A percentile compares a stretch with the other conserved stretches of the same genome.
Evolutionary conservation across 169 alveolate species (phyloP).

Genomic region (Eimeria brunetti): DNA sequence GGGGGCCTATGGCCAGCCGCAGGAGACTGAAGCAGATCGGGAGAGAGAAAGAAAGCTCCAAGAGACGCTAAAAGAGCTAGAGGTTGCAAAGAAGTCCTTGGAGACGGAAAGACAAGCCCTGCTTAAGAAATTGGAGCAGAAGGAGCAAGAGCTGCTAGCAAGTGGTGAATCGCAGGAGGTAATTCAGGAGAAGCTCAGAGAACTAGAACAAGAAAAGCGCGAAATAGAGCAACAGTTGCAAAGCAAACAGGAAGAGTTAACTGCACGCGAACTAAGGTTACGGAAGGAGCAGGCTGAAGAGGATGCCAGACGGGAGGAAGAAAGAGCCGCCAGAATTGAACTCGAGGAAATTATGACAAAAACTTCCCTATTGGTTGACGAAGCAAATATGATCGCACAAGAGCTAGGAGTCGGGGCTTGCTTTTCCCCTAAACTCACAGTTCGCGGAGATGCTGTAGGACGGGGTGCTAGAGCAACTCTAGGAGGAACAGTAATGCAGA

Average conservation of each 20-base stretch:
- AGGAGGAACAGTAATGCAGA: constrained; percentile 78
- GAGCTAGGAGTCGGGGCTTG: constrained; percentile 78
- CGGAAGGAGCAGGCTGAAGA: constrained; percentile 76
- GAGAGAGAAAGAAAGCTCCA: constrained; percentile 54
- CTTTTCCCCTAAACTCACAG: constrained; percentile 79
- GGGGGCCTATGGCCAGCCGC: constrained; percentile 66
- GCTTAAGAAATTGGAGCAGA: constrained; percentile 44
- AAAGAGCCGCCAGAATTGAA: constrained; percentile 72
- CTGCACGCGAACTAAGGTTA: constrained; percentile 21
- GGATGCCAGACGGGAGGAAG: constrained; percentile 67
- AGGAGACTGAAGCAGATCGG: constrained; percentile 59
- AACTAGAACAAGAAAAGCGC: constrained; percentile 71
- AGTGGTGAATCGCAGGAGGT: constrained; percentile 73
- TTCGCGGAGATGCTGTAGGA: constrained; percentile 59
- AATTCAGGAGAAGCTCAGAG: constrained; percentile 47
- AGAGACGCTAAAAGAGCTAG: constrained; percentile 73
- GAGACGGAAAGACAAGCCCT: constrained; percentile 68
- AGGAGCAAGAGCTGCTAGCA: constrained; percentile 74
- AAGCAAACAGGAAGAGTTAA: constrained; percentile 60
- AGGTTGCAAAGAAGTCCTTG: constrained; percentile 43
- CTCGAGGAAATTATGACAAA: constrained; percentile 78
- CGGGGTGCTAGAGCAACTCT: constrained; percentile 53
- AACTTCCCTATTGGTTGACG: constrained; percentile 73
- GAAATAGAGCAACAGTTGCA: constrained; percentile 63
- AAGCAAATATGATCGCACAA: constrained; percentile 80